These are phyloP conservation scores for Canna indica DNA, from an alignment of 176 grass and related monocot species.

Conservation along the genomic window DNA sequence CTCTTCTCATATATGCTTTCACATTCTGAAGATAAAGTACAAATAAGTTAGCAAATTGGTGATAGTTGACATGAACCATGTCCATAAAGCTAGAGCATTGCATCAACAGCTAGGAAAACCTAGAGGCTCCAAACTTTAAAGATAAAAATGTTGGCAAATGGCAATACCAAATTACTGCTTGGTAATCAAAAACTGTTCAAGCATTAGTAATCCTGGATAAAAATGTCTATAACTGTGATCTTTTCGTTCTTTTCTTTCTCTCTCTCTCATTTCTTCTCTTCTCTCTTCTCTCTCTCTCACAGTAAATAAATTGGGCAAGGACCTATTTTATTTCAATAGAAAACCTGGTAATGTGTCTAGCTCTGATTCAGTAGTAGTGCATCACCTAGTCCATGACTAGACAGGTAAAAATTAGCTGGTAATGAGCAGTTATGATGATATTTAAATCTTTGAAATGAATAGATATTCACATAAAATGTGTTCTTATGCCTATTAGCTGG, in stretches of 20 bases:
- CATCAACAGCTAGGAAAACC: neutral
- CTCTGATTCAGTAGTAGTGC: too few species aligned
- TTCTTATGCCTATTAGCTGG: neutral
- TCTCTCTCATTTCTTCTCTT: too few species aligned
- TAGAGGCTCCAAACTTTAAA: slow-evolving; percentile 3
- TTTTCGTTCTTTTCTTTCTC: neutral
- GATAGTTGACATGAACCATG: neutral
- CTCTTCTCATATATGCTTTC: slow-evolving; percentile 91
- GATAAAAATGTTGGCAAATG: neutral
- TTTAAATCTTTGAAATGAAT: neutral
- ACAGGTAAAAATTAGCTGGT: neutral
- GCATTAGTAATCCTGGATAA: neutral
- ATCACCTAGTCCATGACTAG: too few species aligned
- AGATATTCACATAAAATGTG: neutral
- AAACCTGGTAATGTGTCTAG: too few species aligned
- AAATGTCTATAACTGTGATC: neutral
- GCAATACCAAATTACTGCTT: neutral
- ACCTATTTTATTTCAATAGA: too few species aligned
- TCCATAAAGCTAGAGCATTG: neutral
- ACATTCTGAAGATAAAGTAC: slow-evolving; percentile 50
- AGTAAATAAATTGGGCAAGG: too few species aligned
- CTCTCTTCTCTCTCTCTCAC: too few species aligned
- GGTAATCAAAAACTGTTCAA: neutral
- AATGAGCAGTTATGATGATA: neutral
- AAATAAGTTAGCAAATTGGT: neutral